Evolutionary conservation across 2,329 filamentous ascomycete species (phyloP), one percentile per base, ranked within the genome.

Genomic region (Pezicula neosporulosa): DNA sequence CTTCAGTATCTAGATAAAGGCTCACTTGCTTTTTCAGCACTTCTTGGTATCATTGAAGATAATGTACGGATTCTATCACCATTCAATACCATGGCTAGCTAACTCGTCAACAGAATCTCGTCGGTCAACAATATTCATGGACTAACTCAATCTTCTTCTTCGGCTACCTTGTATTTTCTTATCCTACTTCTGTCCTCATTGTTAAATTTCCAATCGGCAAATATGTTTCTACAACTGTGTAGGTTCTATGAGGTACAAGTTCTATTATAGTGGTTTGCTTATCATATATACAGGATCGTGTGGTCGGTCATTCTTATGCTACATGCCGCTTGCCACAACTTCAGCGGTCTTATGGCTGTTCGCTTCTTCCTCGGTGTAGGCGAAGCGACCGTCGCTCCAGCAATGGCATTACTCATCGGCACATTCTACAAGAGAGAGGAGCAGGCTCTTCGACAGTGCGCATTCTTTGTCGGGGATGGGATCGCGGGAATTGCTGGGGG

Each of bases 181-280:
- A 63, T 48, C 59, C 63, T 21, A 64, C 60, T 5, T 72, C 68
- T 9, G 77, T 72, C 56, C 66, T 74, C 9, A 77, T 80, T 71
- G 77, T 80, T 56, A 68, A 73, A 6, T 64, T 80, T 1, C 77
- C 77, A 0, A 75, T 72, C 0, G 76, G 75, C 24, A 79, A 78
- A 55, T 80, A 77, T 49, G 66, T 80, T 5, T 76, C 75, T 2
- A 56, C 64, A 45, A 72, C 72, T 49, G 63, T 64, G 62, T 56
- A 44, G 28, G 12, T 16, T 18, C 43, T 21, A 37, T 27, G 36
- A 42, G 57, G 74, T 7, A 70, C 75, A 44, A 69, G 21, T 21
- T 21, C 21, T 21, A 21, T 21, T 21, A 5, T 21, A 5, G 21
- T 21, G 5, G 3, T 5, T 21, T 21, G 21, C 21, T 21, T 21